Conservation (phyloP, 2,329 filamentous ascomycete genomes). For the Mycosphaerella sp. region DNA sequence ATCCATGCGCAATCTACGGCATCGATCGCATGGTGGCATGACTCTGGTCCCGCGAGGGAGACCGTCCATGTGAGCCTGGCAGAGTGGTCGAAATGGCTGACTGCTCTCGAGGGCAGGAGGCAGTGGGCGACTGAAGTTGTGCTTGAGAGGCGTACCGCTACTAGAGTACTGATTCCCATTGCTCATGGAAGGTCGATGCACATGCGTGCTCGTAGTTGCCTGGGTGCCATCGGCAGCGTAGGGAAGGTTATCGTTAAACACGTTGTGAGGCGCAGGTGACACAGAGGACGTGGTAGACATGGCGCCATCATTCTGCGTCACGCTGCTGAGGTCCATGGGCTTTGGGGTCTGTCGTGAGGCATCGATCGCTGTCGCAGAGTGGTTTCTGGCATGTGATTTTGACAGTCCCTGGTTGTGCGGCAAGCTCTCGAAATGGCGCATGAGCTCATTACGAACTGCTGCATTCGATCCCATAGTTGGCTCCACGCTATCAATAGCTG, state of each 20-base stretch:
- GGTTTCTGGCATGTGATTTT: slow-evolving; percentile 23
- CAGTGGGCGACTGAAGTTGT: slow-evolving; percentile 36
- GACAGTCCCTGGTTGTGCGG: slow-evolving; percentile 43
- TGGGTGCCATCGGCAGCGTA: slow-evolving; percentile 18
- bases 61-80: slow-evolving; percentile 61
- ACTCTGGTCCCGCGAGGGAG: slow-evolving; percentile 67
- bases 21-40: slow-evolving; percentile 76
- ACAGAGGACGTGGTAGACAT: slow-evolving; percentile 28
- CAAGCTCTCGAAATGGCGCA: slow-evolving; percentile 57
- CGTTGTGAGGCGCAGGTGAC: slow-evolving; percentile 26
- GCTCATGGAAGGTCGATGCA: slow-evolving; percentile 26
- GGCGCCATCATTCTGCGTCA: slow-evolving; percentile 13
- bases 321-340: slow-evolving; percentile 1
- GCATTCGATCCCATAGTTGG: slow-evolving; percentile 41
- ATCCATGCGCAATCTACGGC: slow-evolving; percentile 69
- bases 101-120: slow-evolving; percentile 33
- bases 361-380: slow-evolving; percentile 16
- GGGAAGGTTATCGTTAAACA: slow-evolving; percentile 23
- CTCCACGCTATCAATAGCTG: slow-evolving; percentile 30
- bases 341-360: slow-evolving; percentile 1
- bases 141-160: slow-evolving; percentile 25
- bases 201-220: slow-evolving; percentile 2
- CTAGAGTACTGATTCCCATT: slow-evolving; percentile 15
- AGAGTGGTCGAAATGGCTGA: slow-evolving; percentile 34
- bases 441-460: slow-evolving; percentile 52